These are phyloP conservation scores for Bipolaris cookei DNA, from an alignment of 2,329 filamentous ascomycete genomes.

Conservation along the genomic window DNA sequence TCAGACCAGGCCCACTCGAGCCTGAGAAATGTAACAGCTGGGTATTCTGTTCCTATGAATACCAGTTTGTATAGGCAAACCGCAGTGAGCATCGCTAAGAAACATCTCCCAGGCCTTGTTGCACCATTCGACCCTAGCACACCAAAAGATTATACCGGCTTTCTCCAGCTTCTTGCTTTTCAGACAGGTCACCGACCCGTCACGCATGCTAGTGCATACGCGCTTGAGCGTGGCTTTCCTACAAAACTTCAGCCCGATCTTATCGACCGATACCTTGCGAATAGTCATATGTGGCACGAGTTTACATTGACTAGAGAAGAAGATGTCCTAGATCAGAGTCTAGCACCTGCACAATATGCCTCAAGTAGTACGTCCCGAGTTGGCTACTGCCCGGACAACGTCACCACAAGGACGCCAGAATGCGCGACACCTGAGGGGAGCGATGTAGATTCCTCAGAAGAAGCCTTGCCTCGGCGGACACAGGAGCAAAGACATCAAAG, in stretches of 20 bases:
- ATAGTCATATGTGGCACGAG: constrained; percentile 11
- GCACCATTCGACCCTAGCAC: constrained; percentile 5
- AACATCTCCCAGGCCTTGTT: constrained; percentile 5
- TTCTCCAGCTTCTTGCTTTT: constrained; percentile 9
- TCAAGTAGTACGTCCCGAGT: too few species aligned
- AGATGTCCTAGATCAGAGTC: constrained; percentile 6
- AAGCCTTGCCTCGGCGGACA: too few species aligned
- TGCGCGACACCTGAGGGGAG: too few species aligned
- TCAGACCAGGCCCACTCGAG: neutral
- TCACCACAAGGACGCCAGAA: too few species aligned
- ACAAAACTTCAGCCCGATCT: constrained; percentile 10
- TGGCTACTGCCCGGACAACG: too few species aligned
- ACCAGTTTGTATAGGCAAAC: constrained; percentile 7
- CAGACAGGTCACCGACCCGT: constrained; percentile 3
- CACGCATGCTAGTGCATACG: constrained; percentile 7
- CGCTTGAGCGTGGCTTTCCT: constrained; percentile 13
- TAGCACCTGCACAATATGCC: neutral
- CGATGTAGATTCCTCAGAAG: too few species aligned
- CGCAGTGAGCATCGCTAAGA: constrained; percentile 11
- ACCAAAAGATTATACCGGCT: constrained; percentile 11
- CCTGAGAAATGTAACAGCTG: neutral
- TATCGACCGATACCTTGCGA: constrained; percentile 6
- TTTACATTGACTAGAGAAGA: constrained; percentile 6
- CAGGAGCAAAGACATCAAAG: too few species aligned
- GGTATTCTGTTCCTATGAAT: neutral